phyloP scores from a whole-genome alignment of 2,329 filamentous ascomycete species.

The Gliomastix tumulicola region DNA sequence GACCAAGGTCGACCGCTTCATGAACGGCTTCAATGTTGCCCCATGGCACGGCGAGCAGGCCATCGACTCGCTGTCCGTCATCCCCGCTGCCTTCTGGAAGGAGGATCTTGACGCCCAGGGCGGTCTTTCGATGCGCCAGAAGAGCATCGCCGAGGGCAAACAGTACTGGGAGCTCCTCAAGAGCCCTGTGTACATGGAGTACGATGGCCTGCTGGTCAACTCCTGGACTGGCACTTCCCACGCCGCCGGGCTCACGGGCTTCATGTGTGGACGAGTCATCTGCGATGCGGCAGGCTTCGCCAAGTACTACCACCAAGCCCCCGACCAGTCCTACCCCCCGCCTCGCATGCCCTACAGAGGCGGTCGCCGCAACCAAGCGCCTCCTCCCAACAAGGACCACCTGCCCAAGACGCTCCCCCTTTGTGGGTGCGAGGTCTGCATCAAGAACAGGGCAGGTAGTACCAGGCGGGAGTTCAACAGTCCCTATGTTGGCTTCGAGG shows the following conservation, averaged over 20 bases:
- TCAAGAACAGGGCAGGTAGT: conserved; percentile 3
- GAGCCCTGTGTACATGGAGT: conserved; percentile 36
- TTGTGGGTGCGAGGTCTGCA: conserved; percentile 34
- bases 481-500: conserved; percentile 30
- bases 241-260: conserved; percentile 21
- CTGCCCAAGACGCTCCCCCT: conserved; percentile 31
- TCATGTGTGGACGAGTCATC: conserved; percentile 32
- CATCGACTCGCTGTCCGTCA: conserved; percentile 29
- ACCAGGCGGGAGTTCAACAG: conserved; percentile 13
- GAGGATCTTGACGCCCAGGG: conserved; percentile 23
- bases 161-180: conserved; percentile 40
- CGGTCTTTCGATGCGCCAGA: conserved; percentile 23
- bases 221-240: conserved; percentile 14
- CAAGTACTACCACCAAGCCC: conserved; percentile 19
- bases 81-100: conserved; percentile 34
- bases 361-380: conserved; percentile 1
- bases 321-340: conserved; percentile 12
- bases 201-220: conserved; percentile 32
- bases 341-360: conserved; percentile 5
- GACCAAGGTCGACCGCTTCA: conserved; percentile 25
- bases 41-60: conserved; percentile 36
- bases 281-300: conserved; percentile 34
- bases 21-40: conserved; percentile 25
- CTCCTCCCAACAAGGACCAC: conserved; percentile 18
- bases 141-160: conserved; percentile 31